Evolutionary conservation across 1,284 basidiomycete genomes (phyloP), one percentile per base, ranked within the genome.

Genomic region (Ganoderma sinense): DNA sequence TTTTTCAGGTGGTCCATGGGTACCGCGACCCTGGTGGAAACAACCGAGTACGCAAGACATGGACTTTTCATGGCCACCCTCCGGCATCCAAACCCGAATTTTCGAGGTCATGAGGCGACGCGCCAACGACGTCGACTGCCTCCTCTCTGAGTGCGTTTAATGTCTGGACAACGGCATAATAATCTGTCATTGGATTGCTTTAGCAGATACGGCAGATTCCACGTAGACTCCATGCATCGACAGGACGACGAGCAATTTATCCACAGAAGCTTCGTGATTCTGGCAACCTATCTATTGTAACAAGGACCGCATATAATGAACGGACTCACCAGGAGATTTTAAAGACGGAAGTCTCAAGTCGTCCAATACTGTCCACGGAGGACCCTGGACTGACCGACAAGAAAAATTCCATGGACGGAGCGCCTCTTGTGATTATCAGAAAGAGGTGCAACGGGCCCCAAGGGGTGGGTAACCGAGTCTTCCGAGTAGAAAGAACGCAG

Each of bases 401-500:
- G 11, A 39, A 33, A 43, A 62, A 58, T 11, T 18, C 13, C 31
- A 23, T 20, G 23, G 20, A 16, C 67, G 67, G 67, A 68, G 67
- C 62, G 67, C 67, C 56, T 63, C 14, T 23, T 31, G 33, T 23
- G 36, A 39, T 51, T 51, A 59, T 51, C 45, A 45, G 43, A 29
- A 59, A 39, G 7, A 40, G 62, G 67, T 29, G 18, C 4, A 11
- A 8, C 7, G 33, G 62, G 33, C 18, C 62, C 62, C 23, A 16
- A 31, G 13, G 16, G 31, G 7, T 31, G 62, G 67, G 40, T 26
- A 1, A 39, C 33, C 31, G 61, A 43, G 23, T 45, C 14, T 36
- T 68, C 67, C 56, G 56, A 59, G 56, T 8, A 48, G 41, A 48
- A 51, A 26, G 51, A 40, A n/a, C 18, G 66, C n/a, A 58, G 31